phyloP scores from a whole-genome alignment of 1,284 basidiomycete genomes.

The Ceratobasidium sp. region DNA sequence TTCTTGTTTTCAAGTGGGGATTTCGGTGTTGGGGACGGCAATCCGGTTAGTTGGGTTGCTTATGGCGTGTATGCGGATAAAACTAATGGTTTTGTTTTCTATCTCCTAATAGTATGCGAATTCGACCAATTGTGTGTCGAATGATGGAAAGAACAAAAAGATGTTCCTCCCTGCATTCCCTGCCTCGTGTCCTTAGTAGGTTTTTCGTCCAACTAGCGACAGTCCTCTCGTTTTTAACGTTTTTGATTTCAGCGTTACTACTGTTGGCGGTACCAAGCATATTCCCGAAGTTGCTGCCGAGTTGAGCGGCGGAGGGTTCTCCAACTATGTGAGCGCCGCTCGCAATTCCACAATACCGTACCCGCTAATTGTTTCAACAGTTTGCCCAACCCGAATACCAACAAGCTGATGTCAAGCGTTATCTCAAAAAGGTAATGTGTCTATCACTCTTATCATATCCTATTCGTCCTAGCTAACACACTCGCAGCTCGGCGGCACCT shows the following conservation, averaged over 20 bases:
- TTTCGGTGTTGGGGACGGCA: too few species aligned
- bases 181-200: constrained; percentile 65
- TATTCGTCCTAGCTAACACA: not conserved
- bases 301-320: constrained; percentile 79
- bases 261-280: constrained; percentile 72
- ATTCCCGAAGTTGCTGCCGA: constrained; percentile 67
- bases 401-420: constrained; percentile 16
- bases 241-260: constrained; percentile 58
- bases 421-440: constrained; percentile 24
- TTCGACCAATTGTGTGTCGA: constrained; percentile 66
- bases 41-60: not conserved
- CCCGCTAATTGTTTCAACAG: not conserved
- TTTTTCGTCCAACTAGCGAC: constrained; percentile 16
- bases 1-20: constrained; percentile 77
- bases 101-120: constrained; percentile 61
- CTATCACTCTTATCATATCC: not conserved
- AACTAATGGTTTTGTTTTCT: not conserved
- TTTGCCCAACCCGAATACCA: constrained; percentile 20
- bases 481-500: constrained; percentile 17
- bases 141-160: constrained; percentile 68
- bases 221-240: not conserved
- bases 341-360: too few species aligned
- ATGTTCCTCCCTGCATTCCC: constrained; percentile 75
- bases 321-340: constrained; percentile 64
- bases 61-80: not conserved